Percentiles rank a stretch among this genome's conserved stretches.
These are phyloP conservation scores for Cerioporus squamosus DNA, from an alignment of 1,284 basidiomycete genomes.

Conservation along the genomic window DNA sequence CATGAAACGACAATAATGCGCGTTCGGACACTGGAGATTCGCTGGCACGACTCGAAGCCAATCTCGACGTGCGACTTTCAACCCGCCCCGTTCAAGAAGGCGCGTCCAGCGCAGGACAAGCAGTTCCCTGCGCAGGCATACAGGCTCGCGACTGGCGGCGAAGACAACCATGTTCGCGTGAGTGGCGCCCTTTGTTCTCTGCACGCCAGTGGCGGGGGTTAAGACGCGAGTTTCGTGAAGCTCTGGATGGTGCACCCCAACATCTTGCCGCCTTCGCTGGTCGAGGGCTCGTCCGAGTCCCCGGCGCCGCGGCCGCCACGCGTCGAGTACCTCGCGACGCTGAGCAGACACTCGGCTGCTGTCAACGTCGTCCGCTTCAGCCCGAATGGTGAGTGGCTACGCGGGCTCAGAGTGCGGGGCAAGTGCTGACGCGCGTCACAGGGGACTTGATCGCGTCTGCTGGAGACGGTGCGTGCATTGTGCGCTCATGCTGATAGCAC, in stretches of 20 bases:
- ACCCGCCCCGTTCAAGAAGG: conserved; percentile 74
- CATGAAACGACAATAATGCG: conserved; percentile 53
- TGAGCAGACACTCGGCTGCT: conserved; percentile 91
- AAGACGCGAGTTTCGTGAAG: conserved; percentile 42
- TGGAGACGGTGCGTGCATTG: conserved; percentile 78
- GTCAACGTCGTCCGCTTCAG: conserved; percentile 98
- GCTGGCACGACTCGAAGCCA: conserved; percentile 95
- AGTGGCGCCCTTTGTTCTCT: conserved; percentile 37
- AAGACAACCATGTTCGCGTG: conserved; percentile 96
- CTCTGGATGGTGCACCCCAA: conserved; percentile 96
- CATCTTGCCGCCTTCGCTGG: conserved; percentile 70
- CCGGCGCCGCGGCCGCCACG: conserved; percentile 76
- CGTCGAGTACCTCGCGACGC: conserved; percentile 94
- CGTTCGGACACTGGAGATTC: conserved; percentile 84
- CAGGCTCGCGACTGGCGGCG: conserved; percentile 92
- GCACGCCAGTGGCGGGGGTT: neutral
- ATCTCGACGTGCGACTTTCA: conserved; percentile 97
- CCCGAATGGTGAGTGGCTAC: conserved; percentile 75
- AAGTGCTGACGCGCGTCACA: conserved; percentile 35
- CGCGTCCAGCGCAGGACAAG: conserved; percentile 69
- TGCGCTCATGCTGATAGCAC: neutral
- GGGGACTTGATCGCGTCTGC: conserved; percentile 92
- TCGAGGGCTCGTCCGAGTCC: conserved; percentile 50
- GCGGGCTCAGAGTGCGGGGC: neutral
- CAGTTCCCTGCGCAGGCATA: conserved; percentile 72